Evolutionary conservation across 495 filamentous ascomycete species (phyloP), one percentile per base, ranked within the genome.

Genomic region (Hyaloscypha variabilis): DNA sequence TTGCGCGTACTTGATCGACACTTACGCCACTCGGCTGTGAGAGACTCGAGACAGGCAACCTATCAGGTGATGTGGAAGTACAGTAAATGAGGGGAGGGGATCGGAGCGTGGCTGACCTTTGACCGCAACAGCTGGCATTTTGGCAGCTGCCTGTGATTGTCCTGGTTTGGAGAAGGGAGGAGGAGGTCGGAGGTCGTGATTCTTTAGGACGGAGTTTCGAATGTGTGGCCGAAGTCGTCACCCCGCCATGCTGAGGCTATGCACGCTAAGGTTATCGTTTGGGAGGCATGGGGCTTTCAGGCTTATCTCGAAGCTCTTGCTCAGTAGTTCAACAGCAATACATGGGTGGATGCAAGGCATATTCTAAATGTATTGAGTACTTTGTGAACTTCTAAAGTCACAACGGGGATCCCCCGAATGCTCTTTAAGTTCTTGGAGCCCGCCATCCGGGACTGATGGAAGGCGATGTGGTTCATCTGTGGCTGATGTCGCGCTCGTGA

Each of bases 121-220:
- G n/a, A 54, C 62, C 28, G 58, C 68, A 21, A 67, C 62, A 46
- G 68, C 62, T 36, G 68, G 68, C 68, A 71, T 71, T 58, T 66
- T 64, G 53, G 61, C 30, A 50, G 34, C 52, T 36, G 50, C 60
- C 67, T 61, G n/a, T 26, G 26, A 28, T 36, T 8, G 31, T 34
- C 13, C 31, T 58, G 23, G 25, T 34, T 10, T 34, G 25, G 6
- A 58, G 25, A 13, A 17, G 8, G 28, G 26, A 17, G 26, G 26
- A 21, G 54, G 54, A 34, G 29, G 54, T 1, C n/a, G 26, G 54
- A 57, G 13, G 29, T n/a, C 6, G 26, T 54, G 23, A 26, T 54
- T 25, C 51, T 54, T 54, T n/a, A n/a, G n/a, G 21, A 25, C 24
- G 51, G 51, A 51, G 21, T 54, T 54, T 54, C 51, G 51, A 29